Percentiles rank a stretch among this genome's conserved stretches.
These are phyloP conservation scores for Sporobolomyces roseus DNA, from an alignment of 768 basidiomycete genomes.

Conservation along the genomic window DNA sequence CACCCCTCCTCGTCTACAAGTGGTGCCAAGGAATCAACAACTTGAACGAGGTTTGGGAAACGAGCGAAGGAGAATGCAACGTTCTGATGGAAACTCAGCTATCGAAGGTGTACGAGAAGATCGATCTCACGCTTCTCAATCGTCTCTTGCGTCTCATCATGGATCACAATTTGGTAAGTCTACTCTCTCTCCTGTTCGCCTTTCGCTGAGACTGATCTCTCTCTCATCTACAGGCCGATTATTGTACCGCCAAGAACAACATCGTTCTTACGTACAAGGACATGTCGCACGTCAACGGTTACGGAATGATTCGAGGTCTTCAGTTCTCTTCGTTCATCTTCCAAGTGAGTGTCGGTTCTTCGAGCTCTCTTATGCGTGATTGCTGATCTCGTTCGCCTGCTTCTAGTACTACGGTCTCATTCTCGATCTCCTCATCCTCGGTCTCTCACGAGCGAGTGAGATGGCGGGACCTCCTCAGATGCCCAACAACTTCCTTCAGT, in stretches of 20 bases:
- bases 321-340: slow-evolving; percentile 99
- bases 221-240: slow-evolving; percentile 62
- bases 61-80: slow-evolving; percentile 92
- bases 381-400: neutral
- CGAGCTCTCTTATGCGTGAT: neutral
- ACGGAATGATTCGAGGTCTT: slow-evolving; percentile 91
- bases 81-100: slow-evolving; percentile 99
- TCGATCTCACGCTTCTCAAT: slow-evolving; percentile 91
- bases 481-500: slow-evolving; percentile 98
- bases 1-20: slow-evolving; percentile 95
- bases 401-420: slow-evolving; percentile 68
- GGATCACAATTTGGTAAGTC: slow-evolving; percentile 75
- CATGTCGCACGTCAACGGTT: slow-evolving; percentile 97
- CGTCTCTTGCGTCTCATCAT: slow-evolving; percentile 91
- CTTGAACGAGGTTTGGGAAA: slow-evolving; percentile 97
- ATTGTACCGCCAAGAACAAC: slow-evolving; percentile 99
- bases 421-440: slow-evolving; percentile 89
- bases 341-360: slow-evolving; percentile 60
- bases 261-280: slow-evolving; percentile 92
- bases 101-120: slow-evolving; percentile 98
- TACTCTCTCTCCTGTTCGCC: neutral
- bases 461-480: slow-evolving; percentile 97
- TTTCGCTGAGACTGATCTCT: neutral
- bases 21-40: slow-evolving; percentile 99
- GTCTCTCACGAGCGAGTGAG: slow-evolving; percentile 95